Base-by-base conservation (phyloP, 345 rosid genomes). In the Eucalyptus erythrocorys region DNA sequence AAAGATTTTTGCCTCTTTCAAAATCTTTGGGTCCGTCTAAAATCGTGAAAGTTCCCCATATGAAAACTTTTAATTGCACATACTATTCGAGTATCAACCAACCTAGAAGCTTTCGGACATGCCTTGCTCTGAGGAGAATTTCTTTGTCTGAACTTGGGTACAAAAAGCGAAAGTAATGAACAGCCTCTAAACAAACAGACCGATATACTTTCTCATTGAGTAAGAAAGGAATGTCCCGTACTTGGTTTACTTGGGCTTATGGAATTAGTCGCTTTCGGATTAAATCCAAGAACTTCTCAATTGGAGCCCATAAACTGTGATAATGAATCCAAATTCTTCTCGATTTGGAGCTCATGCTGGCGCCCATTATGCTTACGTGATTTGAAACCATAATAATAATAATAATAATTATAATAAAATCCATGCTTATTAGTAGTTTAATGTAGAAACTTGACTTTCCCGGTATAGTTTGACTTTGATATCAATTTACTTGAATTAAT, bases 141-240 rank as follows among this genome's bases (percentile, higher is more conserved):
- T 53, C 24, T 55, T 10, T 55, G 30, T 55, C 66, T 1, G n/a
- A 26, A 59, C 30, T 59, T 5, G 32, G 32, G 66, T 0, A 27
- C 66, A 59, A 59, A 59, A 27, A 59, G 66, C n/a, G 6, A 59
- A 55, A 55, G 30, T 55, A 55, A 32, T 1, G 66, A 12, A 59
- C 2, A 27, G 7, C 66, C 66, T 59, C 0, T 59, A 27, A 59
- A 26, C 0, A 14, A 80, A 43, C 1, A 26, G 40, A 37, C 43
- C 47, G 48, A 80, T 13, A 5, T 43, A 80, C 47, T 80, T 79
- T 34, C 85, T 80, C 42, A 80, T 14, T 37, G 43, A n/a, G 85
- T 43, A 37, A 34, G 26, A 80, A 80, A 43, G 26, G 85, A 15
- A 55, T 55, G 61, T 24, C 61, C 0, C 24, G 6, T 24, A 55